Conservation (phyloP, 352 stramenopile species). For the Hyaloperonospora brassicae region DNA sequence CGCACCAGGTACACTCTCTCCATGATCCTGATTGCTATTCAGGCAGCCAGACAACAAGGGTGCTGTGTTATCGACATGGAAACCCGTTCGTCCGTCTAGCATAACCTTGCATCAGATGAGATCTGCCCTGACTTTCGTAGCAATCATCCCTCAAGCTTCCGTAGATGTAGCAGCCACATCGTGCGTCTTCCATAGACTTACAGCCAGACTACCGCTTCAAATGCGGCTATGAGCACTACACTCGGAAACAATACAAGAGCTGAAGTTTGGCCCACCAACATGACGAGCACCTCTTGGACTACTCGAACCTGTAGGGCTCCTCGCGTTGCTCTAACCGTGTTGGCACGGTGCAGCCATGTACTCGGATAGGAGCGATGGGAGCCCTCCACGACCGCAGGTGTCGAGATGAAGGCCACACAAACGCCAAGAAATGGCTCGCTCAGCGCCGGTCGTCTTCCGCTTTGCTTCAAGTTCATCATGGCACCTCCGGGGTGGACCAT, state of each 20-base stretch:
- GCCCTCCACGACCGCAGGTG: conserved; percentile 52
- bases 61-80: no score
- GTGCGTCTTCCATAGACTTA: conserved; percentile 96
- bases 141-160: no score
- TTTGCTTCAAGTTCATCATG: conserved; percentile 76
- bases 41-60: no score
- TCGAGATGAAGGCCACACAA: conserved; percentile 66
- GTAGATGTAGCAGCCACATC: no score
- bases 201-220: conserved; percentile 92
- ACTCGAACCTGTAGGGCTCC: conserved; percentile 19
- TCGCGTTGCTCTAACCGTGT: conserved; percentile 35
- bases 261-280: conserved; percentile 1
- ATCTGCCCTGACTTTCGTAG: no score
- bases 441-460: conserved; percentile 49
- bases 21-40: no score
- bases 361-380: conserved; percentile 71
- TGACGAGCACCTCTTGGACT: conserved; percentile 18
- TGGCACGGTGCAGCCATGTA: conserved; percentile 63
- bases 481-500: conserved; percentile 43
- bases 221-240: conserved; percentile 95
- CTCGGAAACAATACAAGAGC: conserved; percentile 93
- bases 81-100: no score
- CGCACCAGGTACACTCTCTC: no score
- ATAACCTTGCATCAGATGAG: no score
- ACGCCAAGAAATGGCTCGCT: conserved; percentile 62